These are phyloP conservation scores for Aspergillus texensis DNA, from an alignment of 2,329 filamentous ascomycete genomes.

Conservation along the genomic window DNA sequence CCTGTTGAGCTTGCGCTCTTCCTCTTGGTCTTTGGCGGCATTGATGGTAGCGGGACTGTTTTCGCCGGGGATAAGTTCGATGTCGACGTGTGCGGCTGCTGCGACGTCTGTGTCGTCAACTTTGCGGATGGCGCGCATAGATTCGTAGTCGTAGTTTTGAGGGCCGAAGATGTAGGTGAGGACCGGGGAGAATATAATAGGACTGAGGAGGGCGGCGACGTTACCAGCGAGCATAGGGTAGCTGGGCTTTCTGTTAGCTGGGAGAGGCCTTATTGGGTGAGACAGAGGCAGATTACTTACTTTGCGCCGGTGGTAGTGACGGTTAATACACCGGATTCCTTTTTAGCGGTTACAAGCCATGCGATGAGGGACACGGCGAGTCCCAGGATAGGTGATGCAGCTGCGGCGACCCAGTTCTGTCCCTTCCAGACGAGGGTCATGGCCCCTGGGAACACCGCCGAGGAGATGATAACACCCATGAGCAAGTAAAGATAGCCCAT, in stretches of 20 bases:
- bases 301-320: constrained; percentile 81
- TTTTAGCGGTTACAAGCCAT: constrained; percentile 77
- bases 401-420: constrained; percentile 75
- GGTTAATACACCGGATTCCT: constrained; percentile 67
- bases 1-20: constrained; percentile 55
- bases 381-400: constrained; percentile 69
- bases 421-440: constrained; percentile 79
- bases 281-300: constrained; percentile 28
- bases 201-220: constrained; percentile 77
- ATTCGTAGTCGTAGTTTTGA: constrained; percentile 83
- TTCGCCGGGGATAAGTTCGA: constrained; percentile 65
- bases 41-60: constrained; percentile 27
- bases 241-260: constrained; percentile 26
- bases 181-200: constrained; percentile 72
- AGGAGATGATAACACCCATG: constrained; percentile 89
- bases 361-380: constrained; percentile 70
- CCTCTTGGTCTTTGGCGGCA: constrained; percentile 43
- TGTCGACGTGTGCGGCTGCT: constrained; percentile 63
- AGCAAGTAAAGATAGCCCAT: constrained; percentile 90
- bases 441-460: constrained; percentile 80
- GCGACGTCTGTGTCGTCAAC: constrained; percentile 77
- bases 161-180: constrained; percentile 71
- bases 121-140: constrained; percentile 77
- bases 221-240: constrained; percentile 88
- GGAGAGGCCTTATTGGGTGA: neutral